Evolutionary conservation across 768 basidiomycete species (phyloP).

Genomic region (Tricholoma terreum): DNA sequence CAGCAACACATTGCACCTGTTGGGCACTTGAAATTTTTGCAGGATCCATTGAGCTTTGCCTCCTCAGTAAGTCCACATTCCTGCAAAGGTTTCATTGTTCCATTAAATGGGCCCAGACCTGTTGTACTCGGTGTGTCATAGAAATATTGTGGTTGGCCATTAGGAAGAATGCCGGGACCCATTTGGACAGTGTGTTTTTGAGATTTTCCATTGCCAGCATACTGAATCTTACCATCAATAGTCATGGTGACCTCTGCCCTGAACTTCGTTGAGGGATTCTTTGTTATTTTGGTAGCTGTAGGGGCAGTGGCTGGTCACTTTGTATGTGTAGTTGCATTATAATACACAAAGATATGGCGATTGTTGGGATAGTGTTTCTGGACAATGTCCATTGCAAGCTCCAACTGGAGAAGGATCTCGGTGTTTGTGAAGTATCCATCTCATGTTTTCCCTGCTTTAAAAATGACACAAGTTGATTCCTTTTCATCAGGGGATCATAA

Average conservation of each 20-base stretch:
- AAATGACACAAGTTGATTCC: too few species aligned
- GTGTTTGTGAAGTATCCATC: too few species aligned
- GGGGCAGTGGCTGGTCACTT: slow-evolving; percentile 12
- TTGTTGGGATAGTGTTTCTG: too few species aligned
- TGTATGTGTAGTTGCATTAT: slow-evolving; percentile 26
- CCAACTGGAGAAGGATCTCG: slow-evolving; percentile 20
- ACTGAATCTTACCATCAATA: background rate
- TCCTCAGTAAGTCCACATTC: slow-evolving; percentile 6
- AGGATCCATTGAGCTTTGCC: background rate
- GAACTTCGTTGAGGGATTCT: background rate
- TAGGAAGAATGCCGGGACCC: background rate
- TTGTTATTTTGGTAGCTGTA: background rate
- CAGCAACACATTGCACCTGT: background rate
- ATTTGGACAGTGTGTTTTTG: background rate
- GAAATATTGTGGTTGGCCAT: background rate
- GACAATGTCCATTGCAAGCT: slow-evolving; percentile 23
- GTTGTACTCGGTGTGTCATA: background rate
- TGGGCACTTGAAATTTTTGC: background rate
- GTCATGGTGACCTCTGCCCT: background rate
- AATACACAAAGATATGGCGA: slow-evolving; percentile 20
- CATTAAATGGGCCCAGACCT: slow-evolving; percentile 1
- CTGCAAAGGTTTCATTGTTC: background rate
- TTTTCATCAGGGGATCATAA: too few species aligned
- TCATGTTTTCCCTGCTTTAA: slow-evolving; percentile 20
- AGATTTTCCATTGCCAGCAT: background rate